These are phyloP conservation scores for Annulohypoxylon maeteangense DNA, from an alignment of 495 filamentous ascomycete species.

Conservation along the genomic window DNA sequence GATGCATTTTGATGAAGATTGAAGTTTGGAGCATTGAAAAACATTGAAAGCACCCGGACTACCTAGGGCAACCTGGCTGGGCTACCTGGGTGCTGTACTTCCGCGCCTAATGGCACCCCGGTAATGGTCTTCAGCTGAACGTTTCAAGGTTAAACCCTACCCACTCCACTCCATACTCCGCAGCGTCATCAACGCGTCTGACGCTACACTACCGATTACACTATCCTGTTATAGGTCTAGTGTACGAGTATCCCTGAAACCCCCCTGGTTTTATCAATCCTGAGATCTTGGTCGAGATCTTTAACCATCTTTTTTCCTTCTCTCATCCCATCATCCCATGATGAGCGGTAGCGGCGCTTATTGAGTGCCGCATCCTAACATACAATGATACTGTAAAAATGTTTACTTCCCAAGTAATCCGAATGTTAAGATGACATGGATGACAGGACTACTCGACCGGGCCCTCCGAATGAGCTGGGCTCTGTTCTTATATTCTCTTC, in stretches of 20 bases:
- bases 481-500: not conserved
- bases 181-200: not conserved
- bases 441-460: not conserved
- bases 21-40: too few species aligned
- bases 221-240: constrained; percentile 29
- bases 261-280: not conserved
- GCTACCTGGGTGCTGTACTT: too few species aligned
- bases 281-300: not conserved
- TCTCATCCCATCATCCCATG: too few species aligned
- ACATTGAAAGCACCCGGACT: too few species aligned
- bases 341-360: too few species aligned
- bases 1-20: too few species aligned
- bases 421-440: not conserved
- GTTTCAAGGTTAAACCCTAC: not conserved
- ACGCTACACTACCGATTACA: constrained; percentile 7
- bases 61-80: too few species aligned
- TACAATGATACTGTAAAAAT: not conserved
- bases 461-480: not conserved
- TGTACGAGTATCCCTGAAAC: constrained; percentile 42
- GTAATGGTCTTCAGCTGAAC: not conserved
- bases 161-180: not conserved
- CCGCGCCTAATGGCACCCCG: too few species aligned
- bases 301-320: not conserved
- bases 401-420: not conserved
- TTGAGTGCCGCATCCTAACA: not conserved